Evolutionary conservation across 2,329 filamentous ascomycete genomes (phyloP), one percentile per base, ranked within the genome.

Genomic region (Neofusicoccum kwambonambiense): DNA sequence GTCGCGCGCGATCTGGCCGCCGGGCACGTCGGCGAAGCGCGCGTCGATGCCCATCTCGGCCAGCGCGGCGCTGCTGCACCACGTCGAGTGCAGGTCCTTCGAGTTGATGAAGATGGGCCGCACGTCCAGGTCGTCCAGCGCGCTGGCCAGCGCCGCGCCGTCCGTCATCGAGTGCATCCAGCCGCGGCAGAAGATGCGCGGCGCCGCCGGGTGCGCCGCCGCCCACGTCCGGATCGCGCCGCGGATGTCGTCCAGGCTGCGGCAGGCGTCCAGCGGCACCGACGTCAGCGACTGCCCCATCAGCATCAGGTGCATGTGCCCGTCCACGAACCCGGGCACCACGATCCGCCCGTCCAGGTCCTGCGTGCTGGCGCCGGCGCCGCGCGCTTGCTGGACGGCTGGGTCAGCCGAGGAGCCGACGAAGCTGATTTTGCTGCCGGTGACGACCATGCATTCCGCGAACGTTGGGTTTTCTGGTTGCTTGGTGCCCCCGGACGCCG

Each of bases 121-220:
- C 1, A 80, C 74, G 64, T 84, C 81, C 17, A 84, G 69, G 69
- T 83, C 80, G 69, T 87, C 84, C 7, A 87, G 73, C 75, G 82
- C 81, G 54, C 75, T 79, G 0, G 83, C 79, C 45, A 82, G 74
- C 0, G 83, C 83, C 47, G 79, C 75, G n/a, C 77, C 77, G 44
- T 80, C 75, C 1, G 84, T 85, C 82, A 85, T 86, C 34, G 72
- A 78, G 68, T 85, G 82, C 83, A 86, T 85, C 83, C 83, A 87
- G 3, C 82, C 81, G 66, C 80, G 80, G 68, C 81, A 83, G 66
- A 86, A 69, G 19, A 87, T 82, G 39, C 84, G 78, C 19, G 79
- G 72, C 9, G 78, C 75, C 2, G 77, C 70, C 0, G 83, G 83
- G 66, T 86, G 73, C 3, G 77, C 75, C 8, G 68, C 72, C 4